Evolutionary conservation across 2,329 filamentous ascomycete genomes (phyloP), one percentile per base, ranked within the genome.

Genomic region (Xylaria sp.): DNA sequence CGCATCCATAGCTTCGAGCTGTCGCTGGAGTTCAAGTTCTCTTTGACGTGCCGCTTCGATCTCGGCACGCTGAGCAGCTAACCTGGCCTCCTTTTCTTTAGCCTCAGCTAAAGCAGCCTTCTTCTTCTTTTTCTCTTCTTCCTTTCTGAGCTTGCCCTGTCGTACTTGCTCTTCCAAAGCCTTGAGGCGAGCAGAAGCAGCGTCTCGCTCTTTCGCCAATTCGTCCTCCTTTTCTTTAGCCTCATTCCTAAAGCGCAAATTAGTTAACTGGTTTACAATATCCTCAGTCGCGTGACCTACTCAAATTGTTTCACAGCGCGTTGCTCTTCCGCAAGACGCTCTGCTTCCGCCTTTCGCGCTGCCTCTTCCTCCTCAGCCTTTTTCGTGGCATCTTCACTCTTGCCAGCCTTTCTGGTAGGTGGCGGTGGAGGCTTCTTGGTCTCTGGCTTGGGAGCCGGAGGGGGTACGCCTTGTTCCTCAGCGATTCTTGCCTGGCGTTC

Each of bases 81-180:
- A 79, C 72, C 89, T 88, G 56, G 86, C 80, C 73, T 97, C 93
- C 72, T 95, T 92, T 68, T 96, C 91, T 74, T 91, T 93, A 6
- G 92, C 85, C 67, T 94, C 91, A 54, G 89, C 89, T 70, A 90
- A 81, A 8, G 92, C 92, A 19, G 91, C 93, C 77, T 96, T 92
- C 79, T 92, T 94, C 68, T 84, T 88, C 64, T 88, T 90, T 80
- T 96, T 97, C 77, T 97, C 94, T 74, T 99, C 94, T 67, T 95
- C 90, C 76, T 96, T 97, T 80, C 91, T 93, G 55, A 97, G 78
- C 78, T 97, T 99, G 69, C 92, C 91, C 71, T 92, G 90, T 64
- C 87, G 88, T 55, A 97, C 92, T 74, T 97, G 92, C 72, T 97
- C 92, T 75, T 99, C 92, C 7, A 99, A 83, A 13, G 91, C 92